These are phyloP conservation scores for Arthrobotrys conoides DNA, from an alignment of 2,329 filamentous ascomycete species.

Conservation along the genomic window DNA sequence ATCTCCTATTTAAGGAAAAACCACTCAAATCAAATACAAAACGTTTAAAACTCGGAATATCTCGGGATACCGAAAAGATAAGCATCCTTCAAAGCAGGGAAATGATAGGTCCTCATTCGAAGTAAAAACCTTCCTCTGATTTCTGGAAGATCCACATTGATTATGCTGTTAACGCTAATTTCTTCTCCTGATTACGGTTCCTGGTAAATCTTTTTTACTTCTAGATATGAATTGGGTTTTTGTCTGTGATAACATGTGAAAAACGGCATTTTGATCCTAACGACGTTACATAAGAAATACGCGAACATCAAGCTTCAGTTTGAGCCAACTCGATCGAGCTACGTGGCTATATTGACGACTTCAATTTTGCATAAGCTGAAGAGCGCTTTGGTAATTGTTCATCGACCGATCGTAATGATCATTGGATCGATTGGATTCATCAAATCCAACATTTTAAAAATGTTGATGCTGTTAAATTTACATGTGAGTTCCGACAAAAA, in stretches of 20 bases:
- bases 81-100: background rate
- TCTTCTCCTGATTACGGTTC: background rate
- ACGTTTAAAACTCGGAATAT: conserved; percentile 6
- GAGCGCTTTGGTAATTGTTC: background rate
- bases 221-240: background rate
- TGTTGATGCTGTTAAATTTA: background rate
- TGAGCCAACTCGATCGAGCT: background rate
- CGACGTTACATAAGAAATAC: conserved; percentile 11
- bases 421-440: background rate
- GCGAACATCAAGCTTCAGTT: conserved; percentile 8
- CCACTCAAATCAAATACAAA: background rate
- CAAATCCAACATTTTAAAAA: background rate
- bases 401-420: background rate
- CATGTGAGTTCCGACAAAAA: conserved; percentile 52
- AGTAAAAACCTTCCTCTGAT: background rate
- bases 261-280: background rate
- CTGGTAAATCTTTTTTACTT: conserved; percentile 5
- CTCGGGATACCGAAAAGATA: conserved; percentile 48
- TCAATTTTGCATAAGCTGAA: background rate
- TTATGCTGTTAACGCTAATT: background rate
- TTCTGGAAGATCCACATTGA: conserved; percentile 12
- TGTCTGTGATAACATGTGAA: conserved; percentile 17
- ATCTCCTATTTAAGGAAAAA: background rate
- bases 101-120: background rate
- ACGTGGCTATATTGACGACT: background rate